Evolutionary conservation across 164 flowering plant genomes (phyloP), one percentile per base, ranked within the genome.

Genomic region (Platanus orientalis): DNA sequence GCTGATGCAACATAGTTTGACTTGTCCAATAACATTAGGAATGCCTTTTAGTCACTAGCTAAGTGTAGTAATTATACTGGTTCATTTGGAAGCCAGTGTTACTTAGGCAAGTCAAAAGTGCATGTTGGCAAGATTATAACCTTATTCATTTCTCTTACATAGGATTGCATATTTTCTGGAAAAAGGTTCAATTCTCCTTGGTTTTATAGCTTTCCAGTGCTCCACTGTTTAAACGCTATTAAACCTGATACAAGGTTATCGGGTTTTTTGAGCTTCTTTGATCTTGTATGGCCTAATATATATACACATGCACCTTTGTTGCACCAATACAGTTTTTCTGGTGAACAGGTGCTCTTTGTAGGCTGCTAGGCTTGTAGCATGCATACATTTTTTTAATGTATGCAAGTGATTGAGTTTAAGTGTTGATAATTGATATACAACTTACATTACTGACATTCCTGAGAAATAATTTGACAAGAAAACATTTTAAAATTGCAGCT

Each of bases 401-500:
- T 24, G 17, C 25, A 2, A 51, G 55, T 51, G 29, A 25, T 51
- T 51, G 55, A 25, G 2, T 3, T 53, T 12, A 26, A 53, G 19
- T 12, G 7, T 26, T 26, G n/a, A n/a, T n/a, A n/a, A n/a, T n/a
- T 26, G 42, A 16, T 27, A 53, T 24, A 25, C 29, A 24, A 24
- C 29, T n/a, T 17, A 4, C n/a, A 14, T 11, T 13, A 26, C 32
- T 17, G 23, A 24, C 32, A 26, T 53, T 27, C n/a, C 34, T 25
- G 23, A 27, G 32, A 53, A n/a, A 26, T 12, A 7, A 4, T 6
- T 34, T 50, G 44, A 11, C 45, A 7, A 51, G 53, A 28, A 30
- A 30, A 23, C 52, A 11, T 66, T 39, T 44, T 34, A 20, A n/a
- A 42, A 55, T 57, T 76, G 81, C 96, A 95, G 99, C 76, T 83